Base-by-base conservation (phyloP, 2,329 filamentous ascomycete species). In the Trichoderma sp. region DNA sequence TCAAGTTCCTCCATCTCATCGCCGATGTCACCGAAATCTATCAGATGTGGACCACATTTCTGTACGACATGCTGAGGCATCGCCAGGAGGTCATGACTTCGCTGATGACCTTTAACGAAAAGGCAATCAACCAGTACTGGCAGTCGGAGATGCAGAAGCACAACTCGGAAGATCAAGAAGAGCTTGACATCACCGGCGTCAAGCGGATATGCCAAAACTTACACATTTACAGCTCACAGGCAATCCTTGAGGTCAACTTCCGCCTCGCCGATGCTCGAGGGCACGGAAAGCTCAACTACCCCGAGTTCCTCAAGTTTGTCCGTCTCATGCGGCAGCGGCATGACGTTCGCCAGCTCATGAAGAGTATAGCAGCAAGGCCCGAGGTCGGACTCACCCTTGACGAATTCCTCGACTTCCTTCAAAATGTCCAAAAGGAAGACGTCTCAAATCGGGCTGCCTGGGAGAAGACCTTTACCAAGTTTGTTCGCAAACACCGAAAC, bases 41-140 rank as follows among this genome's bases (percentile, higher is more conserved):
- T 71, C 82, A 87, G 34, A 82, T 91, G 28, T 98, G 94, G 95
- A 92, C 89, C 1, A 86, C 86, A 17, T 94, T 93, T 2, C 83
- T 99, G 15, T 90, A 96, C 66, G 87, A 89, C 59, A 90, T 98
- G 69, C 90, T 92, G 47, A 90, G 90, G 70, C 91, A 96, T 73
- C 88, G 95, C 63, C 92, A 96, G 68, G 91, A 93, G 63, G 85
- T 95, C 71, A 96, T 98, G 90, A 88, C 91, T 14, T 95, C 92
- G 6, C 80, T 99, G 65, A 91, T 94, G 76, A 88, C 91, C 5
- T 96, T 93, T 74, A 88, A 91, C 69, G 89, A 96, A 73, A 89
- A 89, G 69, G 92, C 92, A 55, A 86, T 97, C 60, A 88, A 88
- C 63, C 85, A 88, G 54, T 93, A 96, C 77, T 99, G 95, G 95